phyloP scores from a whole-genome alignment of 371 early-diverging fungal genomes.

The Apophysomyces trapeziformis region DNA sequence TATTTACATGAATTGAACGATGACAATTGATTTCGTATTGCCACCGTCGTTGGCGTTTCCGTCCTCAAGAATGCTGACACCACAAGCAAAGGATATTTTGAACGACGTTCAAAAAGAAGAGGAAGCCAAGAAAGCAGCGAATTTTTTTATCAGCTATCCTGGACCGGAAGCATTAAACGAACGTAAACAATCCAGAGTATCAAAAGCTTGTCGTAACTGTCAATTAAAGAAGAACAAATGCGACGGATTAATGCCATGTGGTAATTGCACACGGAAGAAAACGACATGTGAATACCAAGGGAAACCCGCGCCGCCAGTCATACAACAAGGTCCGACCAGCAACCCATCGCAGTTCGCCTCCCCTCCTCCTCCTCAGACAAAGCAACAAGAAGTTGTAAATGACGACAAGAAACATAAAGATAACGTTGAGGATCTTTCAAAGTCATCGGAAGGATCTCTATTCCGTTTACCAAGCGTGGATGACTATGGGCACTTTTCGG shows the following conservation, averaged over 20 bases:
- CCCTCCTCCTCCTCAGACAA: background rate
- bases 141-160: conserved; percentile 11
- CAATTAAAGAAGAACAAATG: conserved; percentile 17
- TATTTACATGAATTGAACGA: background rate
- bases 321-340: background rate
- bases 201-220: conserved; percentile 16
- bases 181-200: conserved; percentile 13
- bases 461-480: background rate
- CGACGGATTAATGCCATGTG: conserved; percentile 17
- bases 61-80: conserved; percentile 7
- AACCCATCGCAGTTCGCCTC: background rate
- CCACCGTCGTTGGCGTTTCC: conserved; percentile 14
- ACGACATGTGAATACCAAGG: conserved; percentile 11
- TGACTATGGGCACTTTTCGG: conserved; percentile 16
- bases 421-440: background rate
- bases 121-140: conserved; percentile 5
- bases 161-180: conserved; percentile 17
- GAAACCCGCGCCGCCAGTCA: background rate
- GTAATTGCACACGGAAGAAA: background rate
- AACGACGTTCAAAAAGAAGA: conserved; percentile 16
- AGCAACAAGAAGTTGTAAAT: background rate
- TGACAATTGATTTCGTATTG: conserved; percentile 8
- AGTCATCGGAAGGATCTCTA: background rate
- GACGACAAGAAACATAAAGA: background rate
- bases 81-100: conserved; percentile 11